These are phyloP conservation scores for Arthromyces matolae DNA, from an alignment of 768 basidiomycete species.

Conservation along the genomic window DNA sequence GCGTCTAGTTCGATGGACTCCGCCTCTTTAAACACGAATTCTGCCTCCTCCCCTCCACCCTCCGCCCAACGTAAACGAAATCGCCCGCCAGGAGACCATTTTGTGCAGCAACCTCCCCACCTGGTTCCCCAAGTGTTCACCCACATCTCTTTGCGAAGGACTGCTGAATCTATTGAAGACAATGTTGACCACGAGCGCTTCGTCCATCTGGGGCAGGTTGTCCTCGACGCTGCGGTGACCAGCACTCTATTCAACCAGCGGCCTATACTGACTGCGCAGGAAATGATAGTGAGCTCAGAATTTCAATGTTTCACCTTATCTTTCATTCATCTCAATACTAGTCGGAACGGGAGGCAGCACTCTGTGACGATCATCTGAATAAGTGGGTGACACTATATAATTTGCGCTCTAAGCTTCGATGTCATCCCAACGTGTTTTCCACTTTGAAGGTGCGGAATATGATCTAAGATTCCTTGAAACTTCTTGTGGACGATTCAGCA, in stretches of 20 bases:
- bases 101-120: slow-evolving; percentile 33
- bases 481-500: slow-evolving; percentile 22
- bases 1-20: no score
- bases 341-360: slow-evolving; percentile 30
- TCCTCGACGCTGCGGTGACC: slow-evolving; percentile 46
- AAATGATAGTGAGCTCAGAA: slow-evolving; percentile 58
- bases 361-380: slow-evolving; percentile 41
- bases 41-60: slow-evolving; percentile 4
- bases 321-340: slow-evolving; percentile 8
- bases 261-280: slow-evolving; percentile 44
- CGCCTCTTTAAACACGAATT: slow-evolving; percentile 12
- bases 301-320: slow-evolving; percentile 9
- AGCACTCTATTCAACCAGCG: slow-evolving; percentile 44
- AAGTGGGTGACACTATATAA: slow-evolving; percentile 48
- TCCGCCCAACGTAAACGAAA: slow-evolving; percentile 18
- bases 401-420: slow-evolving; percentile 46
- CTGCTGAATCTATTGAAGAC: slow-evolving; percentile 30
- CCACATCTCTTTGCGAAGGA: slow-evolving; percentile 57
- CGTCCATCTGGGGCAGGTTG: slow-evolving; percentile 44
- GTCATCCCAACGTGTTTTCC: slow-evolving; percentile 33
- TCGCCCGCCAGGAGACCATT: slow-evolving; percentile 9
- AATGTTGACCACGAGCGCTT: slow-evolving; percentile 58
- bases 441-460: slow-evolving; percentile 41
- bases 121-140: slow-evolving; percentile 66
- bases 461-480: slow-evolving; percentile 9